Conservation (phyloP, 73 alveolate genomes). For the Diophrys appendiculata region DNA sequence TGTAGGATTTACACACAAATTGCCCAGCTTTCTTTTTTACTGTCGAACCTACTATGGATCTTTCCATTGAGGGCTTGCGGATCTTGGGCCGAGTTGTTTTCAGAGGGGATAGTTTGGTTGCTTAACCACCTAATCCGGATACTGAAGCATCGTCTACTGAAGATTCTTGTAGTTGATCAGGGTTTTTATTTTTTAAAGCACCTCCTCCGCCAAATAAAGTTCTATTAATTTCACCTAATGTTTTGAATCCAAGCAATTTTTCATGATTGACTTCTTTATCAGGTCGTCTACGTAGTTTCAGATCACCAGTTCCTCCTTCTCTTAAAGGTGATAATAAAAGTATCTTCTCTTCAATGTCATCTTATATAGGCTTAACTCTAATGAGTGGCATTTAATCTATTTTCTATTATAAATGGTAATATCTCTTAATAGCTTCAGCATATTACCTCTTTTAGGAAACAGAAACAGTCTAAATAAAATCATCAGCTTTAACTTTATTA, state of each 20-base stretch:
- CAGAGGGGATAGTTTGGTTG: no score
- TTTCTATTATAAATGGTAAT: no score
- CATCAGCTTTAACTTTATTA: no score
- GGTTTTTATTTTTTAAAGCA: neutral
- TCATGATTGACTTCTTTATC: slow-evolving; percentile 1
- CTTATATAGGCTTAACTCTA: neutral
- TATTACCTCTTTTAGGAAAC: no score
- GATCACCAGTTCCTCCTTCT: neutral
- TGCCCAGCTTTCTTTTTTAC: neutral
- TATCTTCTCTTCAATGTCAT: neutral
- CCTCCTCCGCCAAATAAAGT: neutral
- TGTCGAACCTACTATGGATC: neutral
- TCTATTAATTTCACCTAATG: slow-evolving; percentile 11
- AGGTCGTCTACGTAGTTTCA: neutral
- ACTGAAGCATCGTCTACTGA: no score
- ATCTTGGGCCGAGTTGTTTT: no score
- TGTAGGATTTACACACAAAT: neutral
- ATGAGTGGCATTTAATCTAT: neutral
- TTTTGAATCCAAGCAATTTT: slow-evolving; percentile 5
- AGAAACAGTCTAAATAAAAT: no score
- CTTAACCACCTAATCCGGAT: no score
- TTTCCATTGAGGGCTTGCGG: neutral
- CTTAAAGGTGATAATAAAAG: neutral
- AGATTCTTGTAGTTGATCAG: neutral
- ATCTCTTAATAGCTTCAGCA: no score